Evolutionary conservation across 805 yeast species (phyloP).

Genomic region (Danielia reshetovae): DNA sequence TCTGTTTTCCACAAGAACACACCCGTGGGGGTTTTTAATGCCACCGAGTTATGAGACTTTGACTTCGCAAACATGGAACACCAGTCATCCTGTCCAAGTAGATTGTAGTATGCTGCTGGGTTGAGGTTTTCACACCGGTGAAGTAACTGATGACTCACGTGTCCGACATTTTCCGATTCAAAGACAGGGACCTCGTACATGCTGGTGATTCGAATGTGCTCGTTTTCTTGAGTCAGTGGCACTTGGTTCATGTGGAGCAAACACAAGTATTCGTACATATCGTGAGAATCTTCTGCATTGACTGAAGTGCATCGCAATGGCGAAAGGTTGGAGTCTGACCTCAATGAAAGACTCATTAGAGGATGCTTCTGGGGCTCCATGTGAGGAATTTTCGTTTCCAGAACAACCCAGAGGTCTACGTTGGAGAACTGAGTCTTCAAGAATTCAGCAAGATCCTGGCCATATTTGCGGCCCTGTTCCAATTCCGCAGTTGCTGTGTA

Average conservation of each 20-base stretch:
- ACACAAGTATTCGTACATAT: constrained; percentile 12
- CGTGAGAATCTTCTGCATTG: neutral
- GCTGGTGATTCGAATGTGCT: constrained; percentile 10
- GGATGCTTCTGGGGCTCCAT: neutral
- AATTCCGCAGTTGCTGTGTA: constrained; percentile 3
- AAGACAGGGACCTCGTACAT: constrained; percentile 7
- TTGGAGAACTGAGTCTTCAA: constrained; percentile 6
- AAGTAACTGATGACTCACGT: neutral
- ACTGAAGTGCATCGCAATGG: neutral
- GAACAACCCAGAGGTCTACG: constrained; percentile 3
- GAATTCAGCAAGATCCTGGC: constrained; percentile 9
- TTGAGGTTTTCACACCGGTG: neutral
- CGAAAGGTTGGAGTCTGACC: constrained; percentile 2
- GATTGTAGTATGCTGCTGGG: neutral
- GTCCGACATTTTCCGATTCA: neutral
- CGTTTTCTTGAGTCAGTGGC: constrained; percentile 7
- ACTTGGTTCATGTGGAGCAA: constrained; percentile 12
- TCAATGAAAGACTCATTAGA: neutral
- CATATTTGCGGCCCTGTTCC: constrained; percentile 1
- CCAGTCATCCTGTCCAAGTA: neutral
- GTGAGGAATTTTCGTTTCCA: neutral
- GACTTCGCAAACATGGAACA: constrained; percentile 1
- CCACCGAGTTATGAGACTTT: neutral
- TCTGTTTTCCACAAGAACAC: constrained; percentile 1
- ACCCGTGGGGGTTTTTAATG: neutral